phyloP scores from a whole-genome alignment of 1,284 basidiomycete species.

The Pterulicium gracile region DNA sequence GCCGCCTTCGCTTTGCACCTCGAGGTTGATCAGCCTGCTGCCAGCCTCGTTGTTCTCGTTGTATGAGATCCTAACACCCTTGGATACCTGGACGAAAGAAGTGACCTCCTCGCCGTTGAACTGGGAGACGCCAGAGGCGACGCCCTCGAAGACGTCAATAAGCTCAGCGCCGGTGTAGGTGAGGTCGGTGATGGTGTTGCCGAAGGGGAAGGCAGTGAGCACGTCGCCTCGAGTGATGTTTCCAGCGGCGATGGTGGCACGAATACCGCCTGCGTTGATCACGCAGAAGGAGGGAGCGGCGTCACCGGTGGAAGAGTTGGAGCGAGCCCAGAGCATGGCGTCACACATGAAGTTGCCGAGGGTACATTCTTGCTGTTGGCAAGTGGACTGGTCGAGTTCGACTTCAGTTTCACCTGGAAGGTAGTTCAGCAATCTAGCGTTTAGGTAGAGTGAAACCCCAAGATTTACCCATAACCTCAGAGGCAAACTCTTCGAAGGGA shows the following conservation, averaged over 20 bases:
- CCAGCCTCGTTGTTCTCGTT: conserved; percentile 20
- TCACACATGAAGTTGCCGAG: conserved; percentile 29
- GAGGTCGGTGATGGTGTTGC: conserved; percentile 23
- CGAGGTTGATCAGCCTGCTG: conserved; percentile 23
- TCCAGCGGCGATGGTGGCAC: conserved; percentile 25
- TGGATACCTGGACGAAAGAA: conserved; percentile 28
- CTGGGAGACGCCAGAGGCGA: conserved; percentile 9
- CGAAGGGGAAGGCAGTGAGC: conserved; percentile 27
- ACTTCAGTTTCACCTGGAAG: neutral
- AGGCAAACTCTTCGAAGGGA: conserved; percentile 22
- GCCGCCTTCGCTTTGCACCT: conserved; percentile 16
- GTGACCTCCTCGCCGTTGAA: conserved; percentile 20
- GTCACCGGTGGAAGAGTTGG: conserved; percentile 14
- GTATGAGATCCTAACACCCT: conserved; percentile 23
- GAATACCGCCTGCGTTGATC: conserved; percentile 24
- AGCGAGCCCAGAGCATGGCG: conserved; percentile 24
- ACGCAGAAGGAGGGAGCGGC: conserved; percentile 20
- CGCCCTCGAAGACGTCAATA: conserved; percentile 18
- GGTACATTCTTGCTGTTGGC: conserved; percentile 26
- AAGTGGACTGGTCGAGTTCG: conserved; percentile 23
- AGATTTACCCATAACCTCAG: conserved; percentile 24
- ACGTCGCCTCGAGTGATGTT: conserved; percentile 28
- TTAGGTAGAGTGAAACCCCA: conserved; percentile 9
- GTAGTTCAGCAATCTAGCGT: neutral
- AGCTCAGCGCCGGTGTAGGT: conserved; percentile 16